Percentiles rank a stretch among this genome's conserved stretches.
These are phyloP conservation scores for Pythium dissimile DNA, from an alignment of 352 stramenopile species.

Conservation along the genomic window DNA sequence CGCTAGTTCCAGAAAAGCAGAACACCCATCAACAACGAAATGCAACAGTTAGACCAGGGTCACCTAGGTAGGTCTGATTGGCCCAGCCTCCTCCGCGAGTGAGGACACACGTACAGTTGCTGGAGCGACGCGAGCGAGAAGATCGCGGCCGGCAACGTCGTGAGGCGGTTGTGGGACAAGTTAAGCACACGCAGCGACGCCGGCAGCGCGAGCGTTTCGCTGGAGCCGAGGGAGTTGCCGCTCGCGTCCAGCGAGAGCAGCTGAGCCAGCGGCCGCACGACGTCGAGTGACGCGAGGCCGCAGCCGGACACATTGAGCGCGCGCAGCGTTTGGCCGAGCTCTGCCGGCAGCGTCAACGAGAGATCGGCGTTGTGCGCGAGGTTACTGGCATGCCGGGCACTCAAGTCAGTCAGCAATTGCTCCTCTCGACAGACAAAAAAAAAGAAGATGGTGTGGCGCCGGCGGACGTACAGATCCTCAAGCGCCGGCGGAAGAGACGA, in stretches of 20 bases:
- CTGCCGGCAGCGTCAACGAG: background rate
- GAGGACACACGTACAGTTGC: constrained; percentile 10
- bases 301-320: constrained; percentile 15
- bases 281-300: background rate
- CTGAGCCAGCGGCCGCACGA: background rate
- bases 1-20: constrained; percentile 1
- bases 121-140: constrained; percentile 8
- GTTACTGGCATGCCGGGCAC: too few relatives aligned
- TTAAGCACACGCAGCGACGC: constrained; percentile 9
- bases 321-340: background rate
- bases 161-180: constrained; percentile 12
- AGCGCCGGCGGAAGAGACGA: constrained; percentile 1
- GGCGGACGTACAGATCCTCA: constrained; percentile 10
- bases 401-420: too few relatives aligned
- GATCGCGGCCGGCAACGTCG: constrained; percentile 2
- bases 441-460: too few relatives aligned
- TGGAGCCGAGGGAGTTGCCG: constrained; percentile 5
- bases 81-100: too few relatives aligned
- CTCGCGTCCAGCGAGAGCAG: constrained; percentile 14
- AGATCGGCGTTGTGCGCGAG: constrained; percentile 5
- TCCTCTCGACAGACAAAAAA: too few relatives aligned
- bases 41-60: background rate
- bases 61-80: too few relatives aligned
- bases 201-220: background rate
- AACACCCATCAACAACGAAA: background rate